phyloP scores from a whole-genome alignment of 1,284 basidiomycete species.

The Marasmius sp. region DNA sequence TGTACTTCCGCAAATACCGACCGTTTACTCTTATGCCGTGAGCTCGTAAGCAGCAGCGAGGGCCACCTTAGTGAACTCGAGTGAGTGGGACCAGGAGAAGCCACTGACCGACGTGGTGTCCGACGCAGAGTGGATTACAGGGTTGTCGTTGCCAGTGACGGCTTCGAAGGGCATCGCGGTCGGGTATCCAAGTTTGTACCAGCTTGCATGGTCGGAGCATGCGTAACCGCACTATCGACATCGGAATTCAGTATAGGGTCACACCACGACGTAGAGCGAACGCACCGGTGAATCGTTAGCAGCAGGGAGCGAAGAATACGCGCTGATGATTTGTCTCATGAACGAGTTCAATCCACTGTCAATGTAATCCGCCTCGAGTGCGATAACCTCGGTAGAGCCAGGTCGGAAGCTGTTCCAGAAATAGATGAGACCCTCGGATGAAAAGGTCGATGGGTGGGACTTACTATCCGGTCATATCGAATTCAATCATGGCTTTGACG shows the following conservation, averaged over 20 bases:
- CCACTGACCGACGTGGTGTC: constrained; percentile 44
- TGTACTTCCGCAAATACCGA: not conserved
- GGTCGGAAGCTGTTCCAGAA: not conserved
- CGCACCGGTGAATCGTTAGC: constrained; percentile 15
- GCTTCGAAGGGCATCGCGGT: constrained; percentile 25
- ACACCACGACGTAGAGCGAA: constrained; percentile 12
- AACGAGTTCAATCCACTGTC: not conserved
- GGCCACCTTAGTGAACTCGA: constrained; percentile 50
- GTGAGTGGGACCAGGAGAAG: constrained; percentile 38
- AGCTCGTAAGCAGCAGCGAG: constrained; percentile 42
- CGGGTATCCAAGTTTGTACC: constrained; percentile 10
- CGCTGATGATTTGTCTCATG: not conserved
- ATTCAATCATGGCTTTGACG: constrained; percentile 39
- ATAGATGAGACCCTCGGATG: not conserved
- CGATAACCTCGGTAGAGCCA: not conserved
- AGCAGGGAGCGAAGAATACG: not conserved
- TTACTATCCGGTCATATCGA: constrained; percentile 15
- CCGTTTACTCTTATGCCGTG: not conserved
- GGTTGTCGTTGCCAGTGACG: constrained; percentile 25
- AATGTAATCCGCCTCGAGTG: not conserved
- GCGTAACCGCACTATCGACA: constrained; percentile 10
- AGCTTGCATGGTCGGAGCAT: constrained; percentile 14
- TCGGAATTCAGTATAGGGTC: not conserved
- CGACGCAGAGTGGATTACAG: constrained; percentile 44
- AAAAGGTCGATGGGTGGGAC: not conserved